Base-by-base conservation (phyloP, 2,329 filamentous ascomycete species). In the Trichoderma citrinoviride region DNA sequence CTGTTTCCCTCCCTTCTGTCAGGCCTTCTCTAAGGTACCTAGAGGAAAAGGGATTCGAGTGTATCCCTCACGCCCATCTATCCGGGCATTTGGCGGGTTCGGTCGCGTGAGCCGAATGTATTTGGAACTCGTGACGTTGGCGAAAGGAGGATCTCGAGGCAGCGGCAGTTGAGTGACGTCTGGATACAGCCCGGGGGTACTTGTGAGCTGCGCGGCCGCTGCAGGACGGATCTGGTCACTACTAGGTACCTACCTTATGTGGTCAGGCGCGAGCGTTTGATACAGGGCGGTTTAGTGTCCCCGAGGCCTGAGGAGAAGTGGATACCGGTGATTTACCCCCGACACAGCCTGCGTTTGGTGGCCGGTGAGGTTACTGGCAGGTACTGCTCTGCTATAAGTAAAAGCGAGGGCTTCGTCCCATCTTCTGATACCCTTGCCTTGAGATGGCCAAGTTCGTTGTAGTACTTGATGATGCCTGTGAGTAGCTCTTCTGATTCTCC, bases 201-300 rank as follows among this genome's bases (percentile, higher is more conserved):
- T 27, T 23, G 44, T 40, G 49, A 49, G 41, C 56, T 49, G 44
- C 43, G 41, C 41, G 46, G 57, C 57, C 47, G 57, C 57, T 53
- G 43, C 33, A 29, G 19, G 25, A 52, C 56, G 56, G 23, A 27
- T 5, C 47, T 54, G 60, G 60, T 62, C 60, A 52, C 33, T 37
- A 12, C 33, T 3, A n/a, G n/a, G n/a, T n/a, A n/a, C n/a, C n/a
- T n/a, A n/a, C n/a, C n/a, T n/a, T n/a, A n/a, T n/a, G 2, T 37
- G 33, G 33, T 37, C 33, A 58, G 55, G 41, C 55, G 55, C 25
- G 41, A 33, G 55, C 41, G 27, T 27, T 23, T 14, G 23, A 10
- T 17, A 44, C 58, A 61, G 58, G 58, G 58, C 58, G 58, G 23
- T n/a, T 61, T 61, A 61, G 58, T 43, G 58, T 43, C 23, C 46